phyloP scores from a whole-genome alignment of 345 rosid species.

The Hevea brasiliensis region DNA sequence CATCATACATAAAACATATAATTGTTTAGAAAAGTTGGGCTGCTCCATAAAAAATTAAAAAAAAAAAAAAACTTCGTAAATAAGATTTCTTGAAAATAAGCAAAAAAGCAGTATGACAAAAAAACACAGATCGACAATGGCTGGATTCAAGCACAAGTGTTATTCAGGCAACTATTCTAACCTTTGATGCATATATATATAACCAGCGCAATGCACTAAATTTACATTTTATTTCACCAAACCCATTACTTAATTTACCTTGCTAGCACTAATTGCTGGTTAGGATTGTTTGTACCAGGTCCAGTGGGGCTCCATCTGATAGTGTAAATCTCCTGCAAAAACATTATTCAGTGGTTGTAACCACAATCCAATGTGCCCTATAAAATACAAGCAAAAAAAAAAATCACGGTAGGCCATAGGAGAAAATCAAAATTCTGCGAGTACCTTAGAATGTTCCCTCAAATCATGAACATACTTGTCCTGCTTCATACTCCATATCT shows the following conservation, averaged over 20 bases:
- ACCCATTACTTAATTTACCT: conserved; percentile 52
- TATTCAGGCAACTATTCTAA: not conserved
- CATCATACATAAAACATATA: not conserved
- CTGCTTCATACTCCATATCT: conserved; percentile 86
- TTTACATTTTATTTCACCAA: not conserved
- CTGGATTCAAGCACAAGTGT: not conserved
- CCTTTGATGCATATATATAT: not conserved
- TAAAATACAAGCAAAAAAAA: not conserved
- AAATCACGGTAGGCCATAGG: not conserved
- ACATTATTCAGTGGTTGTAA: not conserved
- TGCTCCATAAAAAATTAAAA: not conserved
- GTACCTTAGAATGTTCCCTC: conserved; percentile 39
- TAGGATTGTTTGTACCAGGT: conserved; percentile 86
- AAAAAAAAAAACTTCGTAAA: not conserved
- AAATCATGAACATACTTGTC: conserved; percentile 77
- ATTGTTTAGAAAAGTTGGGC: not conserved
- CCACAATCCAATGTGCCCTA: not conserved
- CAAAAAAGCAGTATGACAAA: not conserved
- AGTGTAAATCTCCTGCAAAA: conserved; percentile 79
- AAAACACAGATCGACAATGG: not conserved
- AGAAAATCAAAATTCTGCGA: not conserved
- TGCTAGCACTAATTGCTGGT: conserved; percentile 79
- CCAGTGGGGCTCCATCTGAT: conserved; percentile 98
- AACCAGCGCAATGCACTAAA: not conserved
- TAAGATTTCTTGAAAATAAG: not conserved